These are phyloP conservation scores for Trichoderma sp. DNA, from an alignment of 2,329 filamentous ascomycete genomes.

Conservation along the genomic window DNA sequence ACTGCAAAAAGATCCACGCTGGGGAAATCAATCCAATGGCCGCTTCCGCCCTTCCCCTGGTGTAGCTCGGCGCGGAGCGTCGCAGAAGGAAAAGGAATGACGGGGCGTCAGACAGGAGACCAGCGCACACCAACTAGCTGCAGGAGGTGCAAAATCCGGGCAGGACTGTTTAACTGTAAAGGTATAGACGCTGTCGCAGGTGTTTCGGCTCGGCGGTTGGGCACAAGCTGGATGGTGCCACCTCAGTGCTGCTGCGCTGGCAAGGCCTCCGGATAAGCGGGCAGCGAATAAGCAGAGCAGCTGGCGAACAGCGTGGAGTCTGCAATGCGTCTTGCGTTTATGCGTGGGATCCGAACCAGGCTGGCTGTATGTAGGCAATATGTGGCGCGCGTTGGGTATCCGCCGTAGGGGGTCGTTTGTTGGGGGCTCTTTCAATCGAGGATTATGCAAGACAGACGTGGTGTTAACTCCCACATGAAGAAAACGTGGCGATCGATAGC, in stretches of 20 bases:
- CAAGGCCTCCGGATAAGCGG: constrained; percentile 18
- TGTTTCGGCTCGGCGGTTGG: constrained; percentile 18
- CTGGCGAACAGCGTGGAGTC: constrained; percentile 16
- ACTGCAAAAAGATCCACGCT: background rate
- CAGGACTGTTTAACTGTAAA: background rate
- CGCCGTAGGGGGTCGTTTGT: constrained; percentile 2
- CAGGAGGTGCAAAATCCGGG: background rate
- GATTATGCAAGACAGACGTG: background rate
- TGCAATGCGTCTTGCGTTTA: constrained; percentile 15
- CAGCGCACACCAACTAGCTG: constrained; percentile 13
- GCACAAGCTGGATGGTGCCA: constrained; percentile 18
- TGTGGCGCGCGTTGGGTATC: constrained; percentile 18
- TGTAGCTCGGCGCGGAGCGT: background rate
- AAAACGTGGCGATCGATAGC: constrained; percentile 7
- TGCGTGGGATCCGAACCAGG: constrained; percentile 14
- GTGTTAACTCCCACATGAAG: background rate
- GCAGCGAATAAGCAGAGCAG: constrained; percentile 15
- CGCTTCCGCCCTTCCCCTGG: constrained; percentile 7
- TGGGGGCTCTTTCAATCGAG: background rate
- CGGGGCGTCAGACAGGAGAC: constrained; percentile 9
- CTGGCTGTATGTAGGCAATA: constrained; percentile 18
- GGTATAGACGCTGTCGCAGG: background rate
- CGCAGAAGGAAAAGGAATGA: constrained; percentile 13
- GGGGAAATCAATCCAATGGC: constrained; percentile 18
- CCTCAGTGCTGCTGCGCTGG: constrained; percentile 20